phyloP scores from a whole-genome alignment of 805 yeast species.

The Schwanniomyces occidentalis region DNA sequence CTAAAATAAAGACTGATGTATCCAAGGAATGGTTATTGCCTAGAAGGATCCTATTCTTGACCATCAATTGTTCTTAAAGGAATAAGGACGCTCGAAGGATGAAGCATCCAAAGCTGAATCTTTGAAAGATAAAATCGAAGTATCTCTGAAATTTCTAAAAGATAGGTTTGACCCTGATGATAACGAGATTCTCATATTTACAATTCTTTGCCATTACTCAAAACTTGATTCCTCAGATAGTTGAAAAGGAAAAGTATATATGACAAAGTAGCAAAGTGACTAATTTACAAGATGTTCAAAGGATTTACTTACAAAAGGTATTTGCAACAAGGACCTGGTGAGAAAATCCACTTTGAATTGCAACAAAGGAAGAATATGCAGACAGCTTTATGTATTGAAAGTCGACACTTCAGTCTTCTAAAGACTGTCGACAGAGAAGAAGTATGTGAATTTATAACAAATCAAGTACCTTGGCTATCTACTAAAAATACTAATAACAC shows the following conservation, averaged over 20 bases:
- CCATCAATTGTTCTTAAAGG: no score
- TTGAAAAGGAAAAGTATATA: background rate
- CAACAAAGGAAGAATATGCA: background rate
- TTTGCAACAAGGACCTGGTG: background rate
- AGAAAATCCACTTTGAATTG: background rate
- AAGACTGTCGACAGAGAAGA: background rate
- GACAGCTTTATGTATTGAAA: background rate
- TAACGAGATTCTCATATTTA: background rate
- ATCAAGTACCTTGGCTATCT: conserved; percentile 1
- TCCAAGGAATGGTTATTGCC: no score
- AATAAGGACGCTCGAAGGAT: no score
- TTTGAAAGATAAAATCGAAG: no score
- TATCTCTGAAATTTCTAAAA: no score
- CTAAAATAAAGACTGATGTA: no score
- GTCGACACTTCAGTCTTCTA: background rate
- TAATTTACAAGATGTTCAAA: background rate
- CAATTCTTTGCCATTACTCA: conserved; percentile 1
- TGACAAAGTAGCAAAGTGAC: background rate
- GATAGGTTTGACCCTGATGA: no score
- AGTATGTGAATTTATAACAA: background rate
- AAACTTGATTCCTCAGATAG: background rate
- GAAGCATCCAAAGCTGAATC: no score
- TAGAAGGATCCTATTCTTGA: no score
- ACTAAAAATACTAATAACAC: no score
- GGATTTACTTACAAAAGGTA: background rate